Conservation (phyloP, 495 filamentous ascomycete species). For the Hypoxylon rickii region DNA sequence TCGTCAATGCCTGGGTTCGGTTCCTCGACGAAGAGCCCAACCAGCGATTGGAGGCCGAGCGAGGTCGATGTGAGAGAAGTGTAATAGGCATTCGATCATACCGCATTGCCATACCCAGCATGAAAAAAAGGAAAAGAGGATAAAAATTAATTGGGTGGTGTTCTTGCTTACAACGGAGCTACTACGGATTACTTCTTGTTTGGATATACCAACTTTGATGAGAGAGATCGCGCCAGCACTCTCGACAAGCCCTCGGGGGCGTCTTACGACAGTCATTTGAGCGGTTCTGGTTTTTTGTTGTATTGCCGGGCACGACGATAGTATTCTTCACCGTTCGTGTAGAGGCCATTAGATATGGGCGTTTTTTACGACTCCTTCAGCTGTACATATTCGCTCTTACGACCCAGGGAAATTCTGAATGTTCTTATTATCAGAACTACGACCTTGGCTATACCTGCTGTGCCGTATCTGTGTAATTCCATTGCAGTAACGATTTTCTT, state of each 20-base stretch:
- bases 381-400: conserved; percentile 32
- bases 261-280: conserved; percentile 20
- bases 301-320: conserved; percentile 11
- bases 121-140: background rate
- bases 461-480: background rate
- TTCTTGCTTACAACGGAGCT: conserved; percentile 7
- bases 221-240: background rate
- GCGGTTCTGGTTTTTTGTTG: conserved; percentile 9
- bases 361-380: conserved; percentile 11
- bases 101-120: background rate
- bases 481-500: background rate
- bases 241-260: conserved; percentile 9
- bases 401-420: conserved; percentile 8
- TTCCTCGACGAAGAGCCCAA: conserved; percentile 33
- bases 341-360: conserved; percentile 10
- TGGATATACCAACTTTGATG: conserved; percentile 27
- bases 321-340: conserved; percentile 3
- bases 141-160: conserved; percentile 14
- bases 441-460: background rate
- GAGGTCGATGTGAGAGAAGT: conserved; percentile 18
- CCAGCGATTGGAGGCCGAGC: conserved; percentile 28
- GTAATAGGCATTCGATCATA: conserved; percentile 1
- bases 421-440: background rate
- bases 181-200: conserved; percentile 8
- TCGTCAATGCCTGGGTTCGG: conserved; percentile 55